Base-by-base conservation (phyloP, 208 protist genomes). In the Polymyxa betae region DNA sequence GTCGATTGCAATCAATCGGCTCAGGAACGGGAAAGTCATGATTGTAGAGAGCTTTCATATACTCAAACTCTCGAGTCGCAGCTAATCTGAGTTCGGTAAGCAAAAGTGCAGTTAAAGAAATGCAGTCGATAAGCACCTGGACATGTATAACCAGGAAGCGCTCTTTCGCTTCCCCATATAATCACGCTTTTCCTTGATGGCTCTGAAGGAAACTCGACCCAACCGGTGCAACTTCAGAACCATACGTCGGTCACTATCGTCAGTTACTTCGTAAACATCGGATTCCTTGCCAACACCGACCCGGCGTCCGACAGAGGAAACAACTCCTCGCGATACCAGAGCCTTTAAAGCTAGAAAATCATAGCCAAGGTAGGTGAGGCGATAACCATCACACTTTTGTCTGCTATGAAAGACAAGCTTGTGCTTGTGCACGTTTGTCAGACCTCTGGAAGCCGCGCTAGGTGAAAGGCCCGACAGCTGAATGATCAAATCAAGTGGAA, bases 211-310 rank as follows among this genome's bases (percentile, higher is more conserved):
- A 38, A 95, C 97, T 45, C 98, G 95, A n/a, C 98, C 98, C 0
- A 99, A 95, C 40, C 98, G 93, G 92, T 94, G 93, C 38, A 95
- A 89, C 88, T 95, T 95, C 43, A 96, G 72, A 40, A 60, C 90
- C 10, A 93, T 45, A 78, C 94, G 88, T 24, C 77, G 54, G 35
- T 95, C 97, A 0, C 96, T 94, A 49, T 96, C 95, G 88, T 96
- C 95, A 1, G 91, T 93, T 24, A 97, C 97, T 41, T 97, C 92
- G 89, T 98, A 98, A 60, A 99, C 97, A 93, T 99, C 97, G 0
- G 98, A 98, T 93, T 99, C 98, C 93, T 99, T 99, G 43, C 99
- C 99, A 45, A 99, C 98, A 89, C 98, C 99, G 78, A 99, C 97
- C 77, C 98, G 95, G 92, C 97, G 96, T 38, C 96, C 98, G 32